These are phyloP conservation scores for Penicillium sp. DNA, from an alignment of 2,329 filamentous ascomycete species.

Conservation along the genomic window DNA sequence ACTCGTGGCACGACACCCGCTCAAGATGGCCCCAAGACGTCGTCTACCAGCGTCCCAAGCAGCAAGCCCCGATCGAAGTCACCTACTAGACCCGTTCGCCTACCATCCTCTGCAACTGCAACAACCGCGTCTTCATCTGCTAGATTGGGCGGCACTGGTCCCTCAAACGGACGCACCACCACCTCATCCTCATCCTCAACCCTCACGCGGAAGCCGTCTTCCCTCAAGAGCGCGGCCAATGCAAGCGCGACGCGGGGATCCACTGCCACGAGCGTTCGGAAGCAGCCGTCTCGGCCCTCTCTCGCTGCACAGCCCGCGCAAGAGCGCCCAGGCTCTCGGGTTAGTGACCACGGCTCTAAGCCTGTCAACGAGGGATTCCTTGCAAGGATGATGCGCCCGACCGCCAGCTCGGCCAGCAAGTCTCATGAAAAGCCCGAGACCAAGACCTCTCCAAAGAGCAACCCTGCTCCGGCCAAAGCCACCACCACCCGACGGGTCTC, in stretches of 20 bases:
- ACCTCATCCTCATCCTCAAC: slow-evolving; percentile 26
- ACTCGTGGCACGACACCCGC: slow-evolving; percentile 35
- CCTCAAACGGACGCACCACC: slow-evolving; percentile 33
- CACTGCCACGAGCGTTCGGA: slow-evolving; percentile 31
- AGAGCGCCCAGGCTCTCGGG: slow-evolving; percentile 47
- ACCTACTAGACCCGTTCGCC: slow-evolving; percentile 45
- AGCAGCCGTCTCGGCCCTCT: slow-evolving; percentile 38
- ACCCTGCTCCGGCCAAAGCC: slow-evolving; percentile 26
- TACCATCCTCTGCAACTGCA: slow-evolving; percentile 46
- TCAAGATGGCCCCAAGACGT: slow-evolving; percentile 32
- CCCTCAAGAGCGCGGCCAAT: slow-evolving; percentile 32
- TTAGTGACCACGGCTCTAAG: slow-evolving; percentile 42
- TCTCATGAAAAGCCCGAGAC: slow-evolving; percentile 51
- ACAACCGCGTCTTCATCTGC: slow-evolving; percentile 46
- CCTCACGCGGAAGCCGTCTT: slow-evolving; percentile 43
- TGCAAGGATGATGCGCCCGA: slow-evolving; percentile 57
- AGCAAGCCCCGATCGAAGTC: slow-evolving; percentile 43
- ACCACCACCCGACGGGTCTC: slow-evolving; percentile 28
- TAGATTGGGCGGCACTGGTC: slow-evolving; percentile 30
- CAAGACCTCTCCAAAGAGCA: slow-evolving; percentile 42
- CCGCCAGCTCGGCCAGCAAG: slow-evolving; percentile 55
- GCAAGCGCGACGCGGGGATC: slow-evolving; percentile 27
- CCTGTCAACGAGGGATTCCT: slow-evolving; percentile 53
- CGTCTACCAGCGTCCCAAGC: slow-evolving; percentile 23
- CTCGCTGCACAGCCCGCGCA: slow-evolving; percentile 32